A percentile compares a stretch with the other conserved stretches of the same genome.
These are phyloP conservation scores for Rickenella mellea DNA, from an alignment of 768 basidiomycete genomes.

Conservation along the genomic window DNA sequence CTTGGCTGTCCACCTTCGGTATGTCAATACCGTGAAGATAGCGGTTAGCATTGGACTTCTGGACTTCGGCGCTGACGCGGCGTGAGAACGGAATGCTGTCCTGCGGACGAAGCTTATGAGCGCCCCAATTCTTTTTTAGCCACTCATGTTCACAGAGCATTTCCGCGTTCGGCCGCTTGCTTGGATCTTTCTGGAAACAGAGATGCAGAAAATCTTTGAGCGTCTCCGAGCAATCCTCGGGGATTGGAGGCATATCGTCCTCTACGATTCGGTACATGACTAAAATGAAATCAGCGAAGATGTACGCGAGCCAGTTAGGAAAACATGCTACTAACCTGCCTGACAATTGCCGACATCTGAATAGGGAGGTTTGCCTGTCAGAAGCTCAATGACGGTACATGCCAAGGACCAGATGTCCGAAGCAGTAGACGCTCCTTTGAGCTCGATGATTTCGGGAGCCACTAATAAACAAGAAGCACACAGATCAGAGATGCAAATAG, in stretches of 20 bases:
- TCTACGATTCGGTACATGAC: slow-evolving; percentile 99
- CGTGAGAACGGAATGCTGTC: slow-evolving; percentile 94
- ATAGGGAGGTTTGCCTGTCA: slow-evolving; percentile 90
- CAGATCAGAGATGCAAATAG: too few species aligned
- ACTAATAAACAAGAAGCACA: slow-evolving; percentile 26
- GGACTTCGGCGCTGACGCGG: slow-evolving; percentile 79
- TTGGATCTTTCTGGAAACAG: slow-evolving; percentile 88
- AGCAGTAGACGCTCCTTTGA: slow-evolving; percentile 88
- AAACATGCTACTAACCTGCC: slow-evolving; percentile 46
- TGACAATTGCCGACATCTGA: slow-evolving; percentile 82
- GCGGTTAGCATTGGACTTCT: slow-evolving; percentile 57
- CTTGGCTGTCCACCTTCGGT: slow-evolving; percentile 21
- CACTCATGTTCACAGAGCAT: slow-evolving; percentile 84
- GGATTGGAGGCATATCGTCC: slow-evolving; percentile 81
- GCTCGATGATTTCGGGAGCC: slow-evolving; percentile 96
- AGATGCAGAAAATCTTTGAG: slow-evolving; percentile 72
- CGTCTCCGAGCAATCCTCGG: slow-evolving; percentile 66
- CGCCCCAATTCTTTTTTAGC: slow-evolving; percentile 74
- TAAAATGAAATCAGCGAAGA: slow-evolving; percentile 19
- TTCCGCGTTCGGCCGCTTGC: slow-evolving; percentile 74
- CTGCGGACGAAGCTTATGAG: slow-evolving; percentile 78
- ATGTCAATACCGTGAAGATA: slow-evolving; percentile 37
- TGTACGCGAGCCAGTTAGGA: slow-evolving; percentile 1
- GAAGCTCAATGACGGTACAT: slow-evolving; percentile 88
- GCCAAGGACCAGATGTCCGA: slow-evolving; percentile 95